These are phyloP conservation scores for Starmerella scarabaei DNA, from an alignment of 805 yeast species.

Conservation along the genomic window DNA sequence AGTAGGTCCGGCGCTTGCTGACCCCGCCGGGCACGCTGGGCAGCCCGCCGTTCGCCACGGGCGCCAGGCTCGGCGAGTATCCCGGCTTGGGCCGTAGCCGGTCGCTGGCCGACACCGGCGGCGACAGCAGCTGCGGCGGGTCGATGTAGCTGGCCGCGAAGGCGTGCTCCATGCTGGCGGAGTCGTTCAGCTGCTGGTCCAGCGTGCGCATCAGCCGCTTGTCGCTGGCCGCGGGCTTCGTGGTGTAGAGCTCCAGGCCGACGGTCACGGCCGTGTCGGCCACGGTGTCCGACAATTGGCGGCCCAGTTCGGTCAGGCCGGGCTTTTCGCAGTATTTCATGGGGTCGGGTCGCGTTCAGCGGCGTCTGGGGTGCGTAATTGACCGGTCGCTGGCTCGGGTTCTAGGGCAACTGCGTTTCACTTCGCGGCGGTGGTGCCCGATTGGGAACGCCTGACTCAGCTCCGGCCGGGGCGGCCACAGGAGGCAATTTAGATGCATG, in stretches of 20 bases:
- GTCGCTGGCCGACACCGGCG: constrained; percentile 15
- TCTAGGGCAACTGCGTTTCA: neutral
- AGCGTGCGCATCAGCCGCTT: constrained; percentile 76
- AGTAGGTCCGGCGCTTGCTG: constrained; percentile 18
- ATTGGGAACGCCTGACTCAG: neutral
- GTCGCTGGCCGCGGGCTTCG: constrained; percentile 86
- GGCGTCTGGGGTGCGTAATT: neutral
- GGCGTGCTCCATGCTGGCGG: constrained; percentile 5
- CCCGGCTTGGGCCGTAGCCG: constrained; percentile 2
- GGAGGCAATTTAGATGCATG: too few species aligned
- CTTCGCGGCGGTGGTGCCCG: constrained; percentile 1
- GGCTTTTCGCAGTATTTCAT: constrained; percentile 78
- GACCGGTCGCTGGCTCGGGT: neutral
- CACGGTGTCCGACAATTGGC: constrained; percentile 67
- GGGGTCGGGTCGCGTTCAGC: constrained; percentile 6
- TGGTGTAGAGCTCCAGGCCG: constrained; percentile 85
- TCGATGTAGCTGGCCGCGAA: constrained; percentile 7
- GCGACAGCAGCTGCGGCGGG: constrained; percentile 19
- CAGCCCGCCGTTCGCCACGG: neutral
- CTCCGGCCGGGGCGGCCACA: neutral
- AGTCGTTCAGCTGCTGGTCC: constrained; percentile 57
- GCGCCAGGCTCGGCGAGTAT: neutral
- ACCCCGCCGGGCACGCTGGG: constrained; percentile 3
- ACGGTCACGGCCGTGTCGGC: constrained; percentile 68
- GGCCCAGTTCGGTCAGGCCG: constrained; percentile 83